Evolutionary conservation across 306 rosid species (phyloP).

Genomic region (Glycine latifolia): DNA sequence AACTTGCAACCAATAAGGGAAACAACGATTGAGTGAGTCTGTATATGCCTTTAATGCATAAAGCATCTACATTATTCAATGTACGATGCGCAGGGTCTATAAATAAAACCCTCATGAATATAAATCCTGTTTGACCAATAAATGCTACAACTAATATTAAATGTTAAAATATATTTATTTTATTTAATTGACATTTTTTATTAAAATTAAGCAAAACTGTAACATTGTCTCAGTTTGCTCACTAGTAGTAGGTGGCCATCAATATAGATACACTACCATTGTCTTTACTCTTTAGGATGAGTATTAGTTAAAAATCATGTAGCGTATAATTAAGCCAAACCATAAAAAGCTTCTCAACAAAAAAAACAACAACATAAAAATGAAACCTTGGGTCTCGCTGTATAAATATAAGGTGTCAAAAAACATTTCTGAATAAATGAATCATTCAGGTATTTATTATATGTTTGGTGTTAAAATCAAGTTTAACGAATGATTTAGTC

Average conservation of each 20-base stretch:
- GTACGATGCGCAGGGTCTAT: conserved; percentile 6
- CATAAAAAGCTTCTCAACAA: no score
- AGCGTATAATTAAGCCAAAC: no score
- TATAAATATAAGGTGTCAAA: no score
- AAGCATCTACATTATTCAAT: conserved; percentile 14
- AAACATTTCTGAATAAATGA: no score
- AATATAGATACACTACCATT: not conserved
- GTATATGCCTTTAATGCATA: conserved; percentile 33
- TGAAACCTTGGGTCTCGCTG: no score
- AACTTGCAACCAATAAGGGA: conserved; percentile 39
- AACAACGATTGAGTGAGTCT: conserved; percentile 38
- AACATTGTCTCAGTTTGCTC: not conserved
- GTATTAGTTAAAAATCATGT: not conserved
- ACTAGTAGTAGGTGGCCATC: not conserved
- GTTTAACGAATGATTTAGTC: not conserved
- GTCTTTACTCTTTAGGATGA: not conserved
- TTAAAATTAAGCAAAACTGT: not conserved
- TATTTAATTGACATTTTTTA: not conserved
- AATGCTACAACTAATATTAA: not conserved
- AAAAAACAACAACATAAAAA: no score
- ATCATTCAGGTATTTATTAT: not conserved
- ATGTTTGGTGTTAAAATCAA: no score
- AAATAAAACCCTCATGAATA: not conserved
- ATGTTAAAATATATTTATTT: not conserved
- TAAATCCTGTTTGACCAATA: conserved; percentile 13